phyloP scores from a whole-genome alignment of 2,329 filamentous ascomycete species.

The Cladosporium sp. region DNA sequence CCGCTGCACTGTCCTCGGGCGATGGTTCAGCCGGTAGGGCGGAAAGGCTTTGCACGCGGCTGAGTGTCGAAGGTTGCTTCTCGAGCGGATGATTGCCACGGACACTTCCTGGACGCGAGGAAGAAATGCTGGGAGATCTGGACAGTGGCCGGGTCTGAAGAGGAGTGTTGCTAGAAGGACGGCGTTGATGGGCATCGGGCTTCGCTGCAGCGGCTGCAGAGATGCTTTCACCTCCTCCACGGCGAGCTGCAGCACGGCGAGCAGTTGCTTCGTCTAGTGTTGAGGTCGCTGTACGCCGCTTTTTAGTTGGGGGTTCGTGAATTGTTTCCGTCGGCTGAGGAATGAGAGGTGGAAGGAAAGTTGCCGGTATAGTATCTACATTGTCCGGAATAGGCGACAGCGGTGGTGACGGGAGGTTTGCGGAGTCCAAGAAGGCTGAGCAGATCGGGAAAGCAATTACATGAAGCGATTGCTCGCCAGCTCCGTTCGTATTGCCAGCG shows the following conservation, averaged over 20 bases:
- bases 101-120: constrained; percentile 16
- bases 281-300: constrained; percentile 37
- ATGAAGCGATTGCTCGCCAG: constrained; percentile 15
- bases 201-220: constrained; percentile 36
- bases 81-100: constrained; percentile 16
- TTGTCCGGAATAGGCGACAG: constrained; percentile 20
- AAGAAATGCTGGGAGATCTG: constrained; percentile 27
- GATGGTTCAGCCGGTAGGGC: background rate
- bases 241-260: constrained; percentile 36
- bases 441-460: constrained; percentile 40
- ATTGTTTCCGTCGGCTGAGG: constrained; percentile 14
- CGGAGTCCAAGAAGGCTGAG: constrained; percentile 32
- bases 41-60: constrained; percentile 22
- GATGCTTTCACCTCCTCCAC: constrained; percentile 38
- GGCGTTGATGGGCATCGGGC: constrained; percentile 27
- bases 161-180: constrained; percentile 22
- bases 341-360: constrained; percentile 18
- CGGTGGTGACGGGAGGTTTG: constrained; percentile 17
- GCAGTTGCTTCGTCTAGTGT: constrained; percentile 45
- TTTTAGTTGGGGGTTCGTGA: constrained; percentile 28
- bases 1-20: background rate
- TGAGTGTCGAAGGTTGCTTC: constrained; percentile 20
- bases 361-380: constrained; percentile 14
- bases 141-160: constrained; percentile 23
- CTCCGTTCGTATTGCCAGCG: background rate